A percentile compares a stretch with the other conserved stretches of the same genome.
These are phyloP conservation scores for Datisca glomerata DNA, from an alignment of 306 rosid genomes.

Conservation along the genomic window DNA sequence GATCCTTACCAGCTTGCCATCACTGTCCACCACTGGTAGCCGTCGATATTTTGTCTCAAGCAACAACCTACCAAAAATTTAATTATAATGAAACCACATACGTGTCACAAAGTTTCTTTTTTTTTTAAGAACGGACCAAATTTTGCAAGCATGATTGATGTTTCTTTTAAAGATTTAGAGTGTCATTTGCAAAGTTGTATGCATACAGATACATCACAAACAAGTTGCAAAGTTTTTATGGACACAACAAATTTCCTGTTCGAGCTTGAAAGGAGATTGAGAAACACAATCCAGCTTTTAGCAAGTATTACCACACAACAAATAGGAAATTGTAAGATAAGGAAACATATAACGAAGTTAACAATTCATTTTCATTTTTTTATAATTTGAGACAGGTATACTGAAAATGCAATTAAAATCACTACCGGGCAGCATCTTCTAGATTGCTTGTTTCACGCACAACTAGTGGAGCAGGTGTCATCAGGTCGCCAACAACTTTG, in stretches of 20 bases:
- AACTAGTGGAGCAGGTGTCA: slow-evolving; percentile 89
- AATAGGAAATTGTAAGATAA: background rate
- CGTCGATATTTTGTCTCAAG: slow-evolving; percentile 87
- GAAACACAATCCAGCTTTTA: background rate
- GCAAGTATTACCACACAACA: too few relatives aligned
- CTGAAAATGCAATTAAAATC: slow-evolving; percentile 2
- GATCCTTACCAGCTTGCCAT: slow-evolving; percentile 65
- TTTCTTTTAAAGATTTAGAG: too few relatives aligned
- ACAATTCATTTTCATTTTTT: background rate
- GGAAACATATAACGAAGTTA: background rate
- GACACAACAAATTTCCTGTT: too few relatives aligned
- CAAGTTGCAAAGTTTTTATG: too few relatives aligned
- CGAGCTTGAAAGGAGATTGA: background rate
- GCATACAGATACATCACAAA: too few relatives aligned
- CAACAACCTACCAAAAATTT: slow-evolving; percentile 42
- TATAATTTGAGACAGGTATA: background rate
- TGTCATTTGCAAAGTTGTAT: too few relatives aligned
- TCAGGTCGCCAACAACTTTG: slow-evolving; percentile 86
- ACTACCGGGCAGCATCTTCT: slow-evolving; percentile 81
- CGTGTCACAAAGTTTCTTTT: background rate
- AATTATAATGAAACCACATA: background rate
- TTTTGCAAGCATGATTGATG: background rate
- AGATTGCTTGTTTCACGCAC: slow-evolving; percentile 68
- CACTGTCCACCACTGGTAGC: slow-evolving; percentile 72
- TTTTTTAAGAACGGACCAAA: background rate